Conservation (phyloP, 164 flowering plant species). For the Umbilicus rupestris region DNA sequence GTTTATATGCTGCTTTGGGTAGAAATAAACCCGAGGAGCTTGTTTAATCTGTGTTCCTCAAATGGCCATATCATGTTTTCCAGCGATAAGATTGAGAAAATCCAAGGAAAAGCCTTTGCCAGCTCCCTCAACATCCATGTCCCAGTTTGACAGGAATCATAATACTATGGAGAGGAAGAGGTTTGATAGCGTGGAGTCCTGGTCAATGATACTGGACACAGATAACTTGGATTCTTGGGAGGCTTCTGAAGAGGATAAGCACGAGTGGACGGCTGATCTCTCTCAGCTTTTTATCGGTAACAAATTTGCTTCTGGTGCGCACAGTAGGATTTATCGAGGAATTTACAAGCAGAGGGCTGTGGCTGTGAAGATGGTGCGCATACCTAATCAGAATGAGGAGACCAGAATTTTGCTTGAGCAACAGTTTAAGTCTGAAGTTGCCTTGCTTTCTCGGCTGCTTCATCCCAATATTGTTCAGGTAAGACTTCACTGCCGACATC, state of each 20-base stretch:
- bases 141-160: slow-evolving; percentile 11
- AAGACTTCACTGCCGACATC: background rate
- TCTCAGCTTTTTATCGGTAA: slow-evolving; percentile 91
- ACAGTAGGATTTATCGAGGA: slow-evolving; percentile 84
- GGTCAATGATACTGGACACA: slow-evolving; percentile 85
- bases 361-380: slow-evolving; percentile 89
- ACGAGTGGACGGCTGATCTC: slow-evolving; percentile 92
- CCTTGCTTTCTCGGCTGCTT: slow-evolving; percentile 74
- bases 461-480: slow-evolving; percentile 96
- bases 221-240: slow-evolving; percentile 71
- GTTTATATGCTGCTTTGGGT: slow-evolving; percentile 8
- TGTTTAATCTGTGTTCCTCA: background rate
- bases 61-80: slow-evolving; percentile 52
- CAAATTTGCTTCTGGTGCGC: slow-evolving; percentile 93
- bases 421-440: slow-evolving; percentile 84
- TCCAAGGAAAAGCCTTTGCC: slow-evolving; percentile 31
- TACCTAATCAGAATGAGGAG: slow-evolving; percentile 70
- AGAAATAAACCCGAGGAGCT: background rate
- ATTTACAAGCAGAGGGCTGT: slow-evolving; percentile 96
- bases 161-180: slow-evolving; percentile 57
- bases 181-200: slow-evolving; percentile 83
- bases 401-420: slow-evolving; percentile 54
- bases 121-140: slow-evolving; percentile 19
- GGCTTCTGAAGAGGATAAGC: slow-evolving; percentile 39
- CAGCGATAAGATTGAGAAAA: slow-evolving; percentile 35